phyloP scores from a whole-genome alignment of 305 asterid species.

The Fraxinus baroniana region DNA sequence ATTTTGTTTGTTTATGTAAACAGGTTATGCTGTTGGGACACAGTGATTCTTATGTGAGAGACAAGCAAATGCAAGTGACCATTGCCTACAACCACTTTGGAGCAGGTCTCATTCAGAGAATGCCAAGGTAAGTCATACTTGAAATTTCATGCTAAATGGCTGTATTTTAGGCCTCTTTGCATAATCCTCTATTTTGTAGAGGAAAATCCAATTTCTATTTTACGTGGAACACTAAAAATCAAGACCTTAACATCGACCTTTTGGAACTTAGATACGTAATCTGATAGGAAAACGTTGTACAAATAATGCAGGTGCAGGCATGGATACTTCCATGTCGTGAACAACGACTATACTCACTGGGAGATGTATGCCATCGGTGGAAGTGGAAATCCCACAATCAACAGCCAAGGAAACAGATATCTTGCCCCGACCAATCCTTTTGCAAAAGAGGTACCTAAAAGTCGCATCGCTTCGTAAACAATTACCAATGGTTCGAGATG shows the following conservation, averaged over 20 bases:
- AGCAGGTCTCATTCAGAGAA: constrained; percentile 87
- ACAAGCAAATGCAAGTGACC: constrained; percentile 92
- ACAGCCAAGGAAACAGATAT: constrained; percentile 90
- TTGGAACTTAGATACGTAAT: not conserved
- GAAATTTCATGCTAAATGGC: not conserved
- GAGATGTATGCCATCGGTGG: constrained; percentile 98
- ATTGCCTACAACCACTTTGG: constrained; percentile 96
- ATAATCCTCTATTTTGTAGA: not conserved
- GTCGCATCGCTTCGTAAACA: not conserved
- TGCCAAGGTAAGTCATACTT: constrained; percentile 70
- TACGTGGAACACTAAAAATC: not conserved
- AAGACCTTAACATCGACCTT: not conserved
- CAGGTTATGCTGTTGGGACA: constrained; percentile 94
- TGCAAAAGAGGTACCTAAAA: constrained; percentile 71
- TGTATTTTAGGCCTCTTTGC: not conserved
- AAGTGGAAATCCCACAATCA: constrained; percentile 83
- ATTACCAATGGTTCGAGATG: not conserved
- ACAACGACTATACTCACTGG: constrained; percentile 97
- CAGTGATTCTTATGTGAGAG: constrained; percentile 74
- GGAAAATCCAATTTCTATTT: not conserved
- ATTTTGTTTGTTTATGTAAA: constrained; percentile 9
- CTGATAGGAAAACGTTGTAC: not conserved
- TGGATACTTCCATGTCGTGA: constrained; percentile 92
- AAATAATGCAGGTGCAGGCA: constrained; percentile 66
- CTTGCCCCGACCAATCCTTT: constrained; percentile 76